These are phyloP conservation scores for Suillus alpinus DNA, from an alignment of 768 basidiomycete genomes.

Conservation along the genomic window DNA sequence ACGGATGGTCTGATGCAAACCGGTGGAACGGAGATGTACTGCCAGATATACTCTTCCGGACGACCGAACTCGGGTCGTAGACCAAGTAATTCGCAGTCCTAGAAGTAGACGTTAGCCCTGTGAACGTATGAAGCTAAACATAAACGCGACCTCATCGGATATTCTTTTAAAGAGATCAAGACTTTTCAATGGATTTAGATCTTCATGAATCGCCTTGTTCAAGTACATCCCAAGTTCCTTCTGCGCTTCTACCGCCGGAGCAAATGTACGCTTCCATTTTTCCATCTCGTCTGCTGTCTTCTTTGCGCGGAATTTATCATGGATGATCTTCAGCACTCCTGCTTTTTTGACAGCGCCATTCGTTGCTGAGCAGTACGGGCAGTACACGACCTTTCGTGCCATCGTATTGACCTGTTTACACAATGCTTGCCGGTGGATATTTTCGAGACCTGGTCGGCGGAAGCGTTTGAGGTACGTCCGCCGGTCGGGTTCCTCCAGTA, in stretches of 20 bases:
- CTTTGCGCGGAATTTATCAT: constrained; percentile 95
- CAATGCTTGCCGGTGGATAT: constrained; percentile 80
- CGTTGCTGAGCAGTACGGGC: constrained; percentile 88
- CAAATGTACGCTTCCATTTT: constrained; percentile 81
- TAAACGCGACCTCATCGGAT: constrained; percentile 71
- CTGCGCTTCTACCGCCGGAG: constrained; percentile 77
- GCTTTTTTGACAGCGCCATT: constrained; percentile 98
- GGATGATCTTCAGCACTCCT: constrained; percentile 92
- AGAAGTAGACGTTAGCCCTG: constrained; percentile 1
- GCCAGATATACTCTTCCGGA: constrained; percentile 98
- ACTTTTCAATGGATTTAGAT: constrained; percentile 92
- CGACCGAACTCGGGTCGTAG: constrained; percentile 84
- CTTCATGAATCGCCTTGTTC: constrained; percentile 86
- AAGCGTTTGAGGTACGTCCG: constrained; percentile 86
- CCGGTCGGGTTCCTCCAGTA: constrained; percentile 85
- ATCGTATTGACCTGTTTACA: constrained; percentile 82
- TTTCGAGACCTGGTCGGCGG: constrained; percentile 86
- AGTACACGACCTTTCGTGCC: constrained; percentile 89
- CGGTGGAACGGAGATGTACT: constrained; percentile 96
- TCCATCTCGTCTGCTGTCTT: constrained; percentile 89
- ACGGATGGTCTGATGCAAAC: constrained; percentile 98
- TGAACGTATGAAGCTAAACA: background rate
- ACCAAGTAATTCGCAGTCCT: constrained; percentile 96
- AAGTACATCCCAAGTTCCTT: constrained; percentile 84
- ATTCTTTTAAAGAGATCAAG: constrained; percentile 90